These are phyloP conservation scores for Immersiporthe knoxdaviesiana DNA, from an alignment of 2,329 filamentous ascomycete genomes.

Conservation along the genomic window DNA sequence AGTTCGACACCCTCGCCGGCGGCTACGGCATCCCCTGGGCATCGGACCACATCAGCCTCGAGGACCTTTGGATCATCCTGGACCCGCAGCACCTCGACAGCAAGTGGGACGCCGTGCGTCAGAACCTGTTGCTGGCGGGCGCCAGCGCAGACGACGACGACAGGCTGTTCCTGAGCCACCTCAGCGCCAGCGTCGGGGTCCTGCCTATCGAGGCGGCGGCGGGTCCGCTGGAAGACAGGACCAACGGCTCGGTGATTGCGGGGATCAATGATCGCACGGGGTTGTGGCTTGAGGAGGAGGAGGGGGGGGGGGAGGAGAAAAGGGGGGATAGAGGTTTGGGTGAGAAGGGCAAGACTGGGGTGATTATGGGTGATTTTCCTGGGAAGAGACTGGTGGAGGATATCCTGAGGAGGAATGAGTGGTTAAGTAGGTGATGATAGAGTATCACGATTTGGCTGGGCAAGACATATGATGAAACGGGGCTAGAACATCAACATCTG, in stretches of 20 bases:
- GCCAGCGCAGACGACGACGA: constrained; percentile 37
- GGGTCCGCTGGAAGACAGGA: constrained; percentile 39
- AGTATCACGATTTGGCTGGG: no score
- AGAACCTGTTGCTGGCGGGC: constrained; percentile 45
- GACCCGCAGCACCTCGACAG: constrained; percentile 47
- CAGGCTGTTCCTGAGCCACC: constrained; percentile 49
- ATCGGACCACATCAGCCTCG: constrained; percentile 48
- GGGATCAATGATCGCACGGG: constrained; percentile 57
- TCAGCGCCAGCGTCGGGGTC: constrained; percentile 53
- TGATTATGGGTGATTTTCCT: constrained; percentile 55
- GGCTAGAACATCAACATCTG: no score
- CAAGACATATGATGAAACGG: no score
- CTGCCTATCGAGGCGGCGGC: constrained; percentile 55
- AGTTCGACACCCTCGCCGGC: constrained; percentile 42
- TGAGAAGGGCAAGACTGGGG: constrained; percentile 42
- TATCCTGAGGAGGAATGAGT: constrained; percentile 47
- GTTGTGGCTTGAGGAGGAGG: constrained; percentile 42
- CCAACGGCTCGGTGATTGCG: constrained; percentile 42
- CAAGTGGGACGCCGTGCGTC: constrained; percentile 51
- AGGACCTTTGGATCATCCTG: constrained; percentile 52
- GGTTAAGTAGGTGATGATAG: constrained; percentile 28
- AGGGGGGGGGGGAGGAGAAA: no score
- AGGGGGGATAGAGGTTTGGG: constrained; percentile 5
- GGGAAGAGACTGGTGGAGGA: constrained; percentile 47
- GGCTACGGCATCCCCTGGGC: constrained; percentile 51